phyloP scores from a whole-genome alignment of 2,329 filamentous ascomycete genomes.

The Scolecobasidium constrictum region DNA sequence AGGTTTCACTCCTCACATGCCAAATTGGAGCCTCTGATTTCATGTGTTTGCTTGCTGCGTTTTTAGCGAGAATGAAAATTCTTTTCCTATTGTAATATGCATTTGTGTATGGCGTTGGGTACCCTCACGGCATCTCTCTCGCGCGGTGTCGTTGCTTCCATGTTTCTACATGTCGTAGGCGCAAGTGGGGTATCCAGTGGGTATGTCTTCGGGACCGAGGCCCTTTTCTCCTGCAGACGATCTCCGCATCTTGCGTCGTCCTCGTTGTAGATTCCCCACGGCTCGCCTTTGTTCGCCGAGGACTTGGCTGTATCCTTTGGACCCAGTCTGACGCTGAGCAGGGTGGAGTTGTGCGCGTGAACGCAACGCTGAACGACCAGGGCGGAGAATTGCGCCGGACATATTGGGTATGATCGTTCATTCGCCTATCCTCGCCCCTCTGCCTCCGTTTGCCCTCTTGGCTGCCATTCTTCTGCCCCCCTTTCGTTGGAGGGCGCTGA shows the following conservation, averaged over 20 bases:
- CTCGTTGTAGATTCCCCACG: conserved; percentile 8
- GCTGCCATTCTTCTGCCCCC: conserved; percentile 19
- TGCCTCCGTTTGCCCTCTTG: conserved; percentile 15
- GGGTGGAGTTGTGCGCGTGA: conserved; percentile 12
- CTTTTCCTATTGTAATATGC: conserved; percentile 22
- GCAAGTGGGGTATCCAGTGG: conserved; percentile 1
- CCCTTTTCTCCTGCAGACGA: conserved; percentile 16
- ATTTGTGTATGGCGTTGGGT: conserved; percentile 12
- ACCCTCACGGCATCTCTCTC: conserved; percentile 16
- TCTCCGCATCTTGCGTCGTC: conserved; percentile 19
- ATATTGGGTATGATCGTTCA: conserved; percentile 33
- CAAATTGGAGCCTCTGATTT: conserved; percentile 4
- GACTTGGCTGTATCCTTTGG: conserved; percentile 15
- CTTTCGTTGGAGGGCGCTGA: conserved; percentile 23
- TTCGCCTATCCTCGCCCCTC: conserved; percentile 20
- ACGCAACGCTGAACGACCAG: conserved; percentile 8
- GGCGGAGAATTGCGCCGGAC: conserved; percentile 26
- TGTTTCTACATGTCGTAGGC: conserved; percentile 4
- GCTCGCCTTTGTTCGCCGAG: conserved; percentile 25
- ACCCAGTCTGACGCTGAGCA: conserved; percentile 6
- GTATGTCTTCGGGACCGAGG: conserved; percentile 1
- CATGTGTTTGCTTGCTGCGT: conserved; percentile 19
- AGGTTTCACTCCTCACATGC: neutral
- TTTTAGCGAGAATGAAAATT: too few species aligned
- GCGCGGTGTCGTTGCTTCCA: too few species aligned